Evolutionary conservation across 805 yeast genomes (phyloP), one percentile per base, ranked within the genome.

Genomic region (Wickerhamiella sergipiensis): DNA sequence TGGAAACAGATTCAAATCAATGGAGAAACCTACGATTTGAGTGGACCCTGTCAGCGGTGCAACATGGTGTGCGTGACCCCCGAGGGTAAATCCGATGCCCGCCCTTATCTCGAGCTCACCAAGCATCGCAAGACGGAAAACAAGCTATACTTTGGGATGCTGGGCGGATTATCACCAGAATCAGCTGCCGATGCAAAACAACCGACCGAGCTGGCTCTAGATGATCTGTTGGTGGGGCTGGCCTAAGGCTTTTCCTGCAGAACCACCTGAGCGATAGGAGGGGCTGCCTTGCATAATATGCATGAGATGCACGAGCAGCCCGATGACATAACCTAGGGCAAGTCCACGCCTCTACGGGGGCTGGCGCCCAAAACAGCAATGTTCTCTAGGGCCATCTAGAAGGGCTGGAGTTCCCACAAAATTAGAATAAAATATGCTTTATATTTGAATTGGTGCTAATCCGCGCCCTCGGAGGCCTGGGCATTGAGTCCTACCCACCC

Each of bases 1-100:
- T 72, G 75, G 76, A 22, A 47, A 3, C 26, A 39, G 4, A 44
- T 69, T 0, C 29, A 10, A 12, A 51, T 66, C 5, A 51, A 54
- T 0, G 31, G 43, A 6, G 52, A 52, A 1, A 47, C 29, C 17
- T 52, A 53, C 13, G 52, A 48, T 45, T 50, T 50, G 57, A 58
- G 52, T 21, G 70, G 57, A 47, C 61, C 53, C 45, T 73, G 77
- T 52, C 64, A 68, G 21, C 56, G 77, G 40, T 73, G 77, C 53
- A 70, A 68, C 48, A 71, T 73, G 76, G 65, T 73, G n/a, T 67
- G 73, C 2, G 66, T 71, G 12, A 67, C 70, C 21, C 57, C 57
- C 13, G 59, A 58, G 6, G 76, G 76, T 1, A 52, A 54, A 18
- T 50, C 61, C 23, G 68, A 69, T 52, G 50, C 62, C 6, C 55